phyloP scores from a whole-genome alignment of 1,139 yeast genomes.

The Yamadazyma kanchanaburiensis region DNA sequence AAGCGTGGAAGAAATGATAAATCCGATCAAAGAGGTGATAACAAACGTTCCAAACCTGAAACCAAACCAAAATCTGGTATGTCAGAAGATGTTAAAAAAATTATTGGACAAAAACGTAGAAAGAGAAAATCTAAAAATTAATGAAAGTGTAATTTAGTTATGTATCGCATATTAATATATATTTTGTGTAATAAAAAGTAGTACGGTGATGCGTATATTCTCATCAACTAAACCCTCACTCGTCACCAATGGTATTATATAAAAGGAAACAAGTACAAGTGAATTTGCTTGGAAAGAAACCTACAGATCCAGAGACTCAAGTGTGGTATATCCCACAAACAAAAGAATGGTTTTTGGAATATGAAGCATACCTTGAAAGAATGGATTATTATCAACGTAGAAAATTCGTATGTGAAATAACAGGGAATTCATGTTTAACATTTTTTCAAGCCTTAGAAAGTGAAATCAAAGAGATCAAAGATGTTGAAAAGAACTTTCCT shows the following conservation, averaged over 20 bases:
- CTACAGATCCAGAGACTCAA: conserved; percentile 48
- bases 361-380: conserved; percentile 69
- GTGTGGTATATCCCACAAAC: conserved; percentile 83
- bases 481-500: conserved; percentile 81
- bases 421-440: conserved; percentile 89
- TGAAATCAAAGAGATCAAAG: conserved; percentile 64
- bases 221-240: neutral
- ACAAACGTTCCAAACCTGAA: conserved; percentile 2
- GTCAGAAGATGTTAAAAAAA: conserved; percentile 54
- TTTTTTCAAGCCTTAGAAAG: conserved; percentile 84
- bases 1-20: neutral
- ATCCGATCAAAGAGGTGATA: conserved; percentile 1
- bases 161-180: neutral
- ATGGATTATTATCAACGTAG: conserved; percentile 69
- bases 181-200: no score
- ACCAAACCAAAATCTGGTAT: conserved; percentile 17
- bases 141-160: neutral
- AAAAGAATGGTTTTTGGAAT: conserved; percentile 78
- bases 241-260: conserved; percentile 57
- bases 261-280: conserved; percentile 68
- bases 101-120: conserved; percentile 69
- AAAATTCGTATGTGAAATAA: conserved; percentile 91
- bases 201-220: no score
- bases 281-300: conserved; percentile 54
- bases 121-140: conserved; percentile 38